Base-by-base conservation (phyloP, 441 rosid genomes). In the Codiaeum variegatum region DNA sequence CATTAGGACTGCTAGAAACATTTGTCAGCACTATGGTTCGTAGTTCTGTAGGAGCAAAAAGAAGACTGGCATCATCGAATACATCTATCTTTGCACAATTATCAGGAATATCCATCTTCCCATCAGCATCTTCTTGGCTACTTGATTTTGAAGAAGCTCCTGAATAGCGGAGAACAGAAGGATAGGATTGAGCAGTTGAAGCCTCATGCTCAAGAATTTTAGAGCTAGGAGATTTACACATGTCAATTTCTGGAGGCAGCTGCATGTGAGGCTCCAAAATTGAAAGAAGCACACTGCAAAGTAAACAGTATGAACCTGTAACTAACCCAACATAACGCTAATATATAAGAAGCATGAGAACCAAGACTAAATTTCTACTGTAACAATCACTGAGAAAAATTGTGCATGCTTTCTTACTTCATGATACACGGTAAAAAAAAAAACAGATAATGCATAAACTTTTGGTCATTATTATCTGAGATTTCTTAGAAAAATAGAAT, bases 271-370 rank as follows among this genome's bases (percentile, higher is more conserved):
- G 93, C 79, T 86, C 94, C 88, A 92, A 78, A 81, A 90, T 83
- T 56, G 92, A 88, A 75, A 92, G 94, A 77, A 92, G 92, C 69
- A 90, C 94, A 79, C 97, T 92, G 92, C 84, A 80, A 24, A 72
- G 59, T 72, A 60, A 75, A 80, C 73, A 72, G 65, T 49, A 77
- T 52, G 59, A 71, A 83, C 73, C 74, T 36, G 65, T 74, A 68
- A 74, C 21, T 38, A 80, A 73, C 46, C 58, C 49, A 51, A 69
- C 56, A 32, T 24, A 69, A 68, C 40, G 70, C 24, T 40, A 66
- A 36, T 26, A 18, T 61, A n/a, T 26, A 49, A 47, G 42, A 60
- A 66, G 62, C 54, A 71, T 8, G 38, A 23, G 62, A 46, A 75
- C 28, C 69, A 51, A 59, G 32, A 13, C 34, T 36, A 60, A 36